Conservation (phyloP, 2,329 filamentous ascomycete genomes). For the Colletotrichum caudatum region DNA sequence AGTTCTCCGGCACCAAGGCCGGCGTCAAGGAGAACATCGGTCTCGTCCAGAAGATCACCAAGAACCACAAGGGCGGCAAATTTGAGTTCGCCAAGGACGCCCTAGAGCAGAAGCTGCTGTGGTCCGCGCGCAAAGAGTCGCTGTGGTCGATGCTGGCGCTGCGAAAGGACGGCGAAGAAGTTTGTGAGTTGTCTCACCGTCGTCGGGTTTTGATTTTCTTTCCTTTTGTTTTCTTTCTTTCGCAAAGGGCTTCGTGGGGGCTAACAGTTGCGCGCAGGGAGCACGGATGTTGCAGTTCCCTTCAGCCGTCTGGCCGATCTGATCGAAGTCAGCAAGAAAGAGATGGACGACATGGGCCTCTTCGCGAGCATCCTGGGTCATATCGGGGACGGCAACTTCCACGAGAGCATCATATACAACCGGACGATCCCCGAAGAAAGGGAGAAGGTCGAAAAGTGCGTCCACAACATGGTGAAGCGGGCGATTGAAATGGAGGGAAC, state of each 20-base stretch:
- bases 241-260: neutral
- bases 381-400: conserved; percentile 95
- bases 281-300: conserved; percentile 86
- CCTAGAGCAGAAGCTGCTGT: conserved; percentile 79
- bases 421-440: conserved; percentile 75
- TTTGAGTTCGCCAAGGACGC: conserved; percentile 83
- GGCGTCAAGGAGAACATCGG: conserved; percentile 83
- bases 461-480: conserved; percentile 91
- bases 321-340: conserved; percentile 86
- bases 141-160: conserved; percentile 86
- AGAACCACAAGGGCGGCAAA: conserved; percentile 69
- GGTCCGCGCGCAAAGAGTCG: conserved; percentile 85
- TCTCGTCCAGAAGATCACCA: conserved; percentile 76
- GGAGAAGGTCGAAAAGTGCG: conserved; percentile 81
- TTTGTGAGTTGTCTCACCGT: conserved; percentile 66
- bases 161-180: conserved; percentile 73
- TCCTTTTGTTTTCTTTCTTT: no score
- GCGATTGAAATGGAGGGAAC: conserved; percentile 95
- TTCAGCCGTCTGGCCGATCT: conserved; percentile 81
- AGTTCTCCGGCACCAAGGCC: conserved; percentile 83
- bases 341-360: conserved; percentile 86
- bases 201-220: neutral
- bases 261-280: conserved; percentile 61
- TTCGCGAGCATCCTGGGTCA: conserved; percentile 92
- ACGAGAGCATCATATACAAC: conserved; percentile 92